Base-by-base conservation (phyloP, 2,329 filamentous ascomycete genomes). In the Aureobasidium sp. region DNA sequence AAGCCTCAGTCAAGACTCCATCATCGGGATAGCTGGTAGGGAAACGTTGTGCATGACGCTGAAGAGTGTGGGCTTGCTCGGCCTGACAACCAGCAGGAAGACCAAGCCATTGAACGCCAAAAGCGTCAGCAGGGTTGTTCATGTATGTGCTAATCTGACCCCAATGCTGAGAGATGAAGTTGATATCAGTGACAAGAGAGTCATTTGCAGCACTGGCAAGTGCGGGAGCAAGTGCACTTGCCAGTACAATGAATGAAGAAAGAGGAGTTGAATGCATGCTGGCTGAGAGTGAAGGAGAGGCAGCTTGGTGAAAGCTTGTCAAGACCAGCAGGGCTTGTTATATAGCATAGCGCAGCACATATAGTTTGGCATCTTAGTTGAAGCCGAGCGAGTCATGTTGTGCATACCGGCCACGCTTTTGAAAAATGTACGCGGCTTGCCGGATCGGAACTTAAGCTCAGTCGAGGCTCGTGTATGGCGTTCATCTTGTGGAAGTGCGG, bases 31-130 rank as follows among this genome's bases (percentile, higher is more conserved):
- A 73, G 21, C 72, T 50, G 0, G 76, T 80, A 3, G 80, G 79
- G 47, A 81, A 83, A 29, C 82, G 76, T 63, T 84, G 74, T 0
- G 79, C 79, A 68, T 84, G 82, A 32, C 82, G 76, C 66, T 84
- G 81, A 16, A 85, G 74, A 6, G 77, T 72, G 65, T 83, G 81
- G 0, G 75, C 80, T 67, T 83, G 80, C 62, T 81, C 78, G 60
- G 84, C 71, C 68, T 82, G 80, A 70, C 82, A 84, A n/a, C 79
- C 80, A 50, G 76, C 71, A 0, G 82, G 82, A 8, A 80, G 68
- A 5, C 78, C 78, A 34, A 78, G 73, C 59, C 78, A 72, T 4
- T 74, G 63, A 14, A 83, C 76, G 36, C 80, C 81, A 64, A 81
- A 82, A 57, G 71, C 67, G 57, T 73, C 64, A 21, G 76, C 76